Evolutionary conservation across 768 basidiomycete species (phyloP).

Genomic region (Mycena chlorophos): DNA sequence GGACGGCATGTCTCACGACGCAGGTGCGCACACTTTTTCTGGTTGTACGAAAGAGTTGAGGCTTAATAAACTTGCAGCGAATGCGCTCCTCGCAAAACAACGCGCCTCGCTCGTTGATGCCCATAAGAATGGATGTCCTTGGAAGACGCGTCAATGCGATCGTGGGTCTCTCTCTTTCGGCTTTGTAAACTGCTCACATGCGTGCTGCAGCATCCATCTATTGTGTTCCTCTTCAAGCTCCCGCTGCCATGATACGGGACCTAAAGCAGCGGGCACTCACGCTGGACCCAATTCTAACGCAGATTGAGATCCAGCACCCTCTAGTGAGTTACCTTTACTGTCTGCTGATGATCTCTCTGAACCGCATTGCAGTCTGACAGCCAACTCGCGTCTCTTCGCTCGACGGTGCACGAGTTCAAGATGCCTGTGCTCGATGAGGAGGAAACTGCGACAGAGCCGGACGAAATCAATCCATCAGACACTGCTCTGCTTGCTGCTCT

Average conservation of each 20-base stretch:
- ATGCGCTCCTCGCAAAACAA: conserved; percentile 74
- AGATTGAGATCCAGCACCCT: conserved; percentile 68
- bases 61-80: conserved; percentile 45
- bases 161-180: conserved; percentile 45
- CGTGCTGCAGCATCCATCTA: conserved; percentile 60
- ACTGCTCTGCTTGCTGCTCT: conserved; percentile 46
- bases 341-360: background rate
- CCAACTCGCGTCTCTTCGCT: conserved; percentile 55
- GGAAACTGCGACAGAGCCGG: conserved; percentile 17
- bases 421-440: conserved; percentile 22
- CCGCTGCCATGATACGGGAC: conserved; percentile 59
- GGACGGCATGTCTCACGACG: conserved; percentile 73
- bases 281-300: conserved; percentile 53
- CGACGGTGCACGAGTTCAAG: conserved; percentile 44
- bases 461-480: conserved; percentile 35
- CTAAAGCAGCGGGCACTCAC: conserved; percentile 55
- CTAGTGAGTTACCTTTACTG: conserved; percentile 47
- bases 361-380: conserved; percentile 46
- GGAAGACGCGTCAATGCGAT: conserved; percentile 81
- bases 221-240: conserved; percentile 69
- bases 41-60: background rate
- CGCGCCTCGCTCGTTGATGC: conserved; percentile 59
- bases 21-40: conserved; percentile 53
- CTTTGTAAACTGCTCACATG: conserved; percentile 1
- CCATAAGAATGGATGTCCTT: conserved; percentile 84